A percentile compares a stretch with the other conserved stretches of the same genome.
phyloP scores from a whole-genome alignment of 768 basidiomycete genomes.

The Naganishia kalamii region DNA sequence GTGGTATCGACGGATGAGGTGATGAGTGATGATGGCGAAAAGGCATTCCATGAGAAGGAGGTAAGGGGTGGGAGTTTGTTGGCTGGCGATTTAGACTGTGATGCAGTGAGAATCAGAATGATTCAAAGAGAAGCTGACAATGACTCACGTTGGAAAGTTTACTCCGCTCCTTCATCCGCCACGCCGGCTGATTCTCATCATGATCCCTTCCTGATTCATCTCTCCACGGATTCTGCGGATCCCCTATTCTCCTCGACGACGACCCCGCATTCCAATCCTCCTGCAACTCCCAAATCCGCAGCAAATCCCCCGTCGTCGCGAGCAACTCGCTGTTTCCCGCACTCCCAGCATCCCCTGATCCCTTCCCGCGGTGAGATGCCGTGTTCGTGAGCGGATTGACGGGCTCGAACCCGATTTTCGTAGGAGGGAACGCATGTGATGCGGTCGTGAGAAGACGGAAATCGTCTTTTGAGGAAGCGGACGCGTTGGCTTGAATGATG shows the following conservation, averaged over 20 bases:
- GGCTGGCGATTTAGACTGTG: conserved; percentile 81
- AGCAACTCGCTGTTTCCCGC: conserved; percentile 63
- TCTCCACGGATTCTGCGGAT: conserved; percentile 52
- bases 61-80: conserved; percentile 83
- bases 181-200: conserved; percentile 16
- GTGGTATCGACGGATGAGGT: conserved; percentile 98
- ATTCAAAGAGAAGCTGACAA: not conserved
- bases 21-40: conserved; percentile 80
- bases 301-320: conserved; percentile 87
- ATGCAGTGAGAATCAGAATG: not conserved
- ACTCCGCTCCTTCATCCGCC: conserved; percentile 31
- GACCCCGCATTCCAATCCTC: conserved; percentile 54
- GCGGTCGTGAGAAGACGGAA: conserved; percentile 79
- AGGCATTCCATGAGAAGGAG: conserved; percentile 96
- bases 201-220: conserved; percentile 19
- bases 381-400: conserved; percentile 56
- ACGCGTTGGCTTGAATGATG: conserved; percentile 26
- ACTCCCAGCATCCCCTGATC: conserved; percentile 35
- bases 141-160: conserved; percentile 43
- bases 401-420: conserved; percentile 89
- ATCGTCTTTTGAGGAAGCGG: conserved; percentile 51
- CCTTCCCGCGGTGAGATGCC: conserved; percentile 60
- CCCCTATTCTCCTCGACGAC: conserved; percentile 39
- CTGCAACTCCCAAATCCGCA: conserved; percentile 84
- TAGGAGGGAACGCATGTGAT: conserved; percentile 85